Evolutionary conservation across 169 alveolate species (phyloP), one percentile per base, ranked within the genome.

Genomic region (Plasmodium malariae): DNA sequence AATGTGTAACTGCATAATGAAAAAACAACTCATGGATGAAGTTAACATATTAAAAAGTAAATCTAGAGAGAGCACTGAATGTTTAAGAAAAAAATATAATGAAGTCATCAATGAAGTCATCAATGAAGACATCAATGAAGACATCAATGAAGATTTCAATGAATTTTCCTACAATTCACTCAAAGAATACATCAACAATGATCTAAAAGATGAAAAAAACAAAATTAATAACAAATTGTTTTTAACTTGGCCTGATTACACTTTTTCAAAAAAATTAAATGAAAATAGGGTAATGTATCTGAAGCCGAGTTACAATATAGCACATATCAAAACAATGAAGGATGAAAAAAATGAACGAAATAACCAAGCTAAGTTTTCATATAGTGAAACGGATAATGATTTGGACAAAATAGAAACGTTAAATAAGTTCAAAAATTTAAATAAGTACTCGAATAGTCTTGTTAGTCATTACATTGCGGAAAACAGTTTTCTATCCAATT

Each of bases 141-240:
- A n/a, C n/a, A n/a, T n/a, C n/a, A n/a, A n/a, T n/a, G n/a, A 1
- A 45, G 14, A 59, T 59, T 7, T 21, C 19, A 54, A 28, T 59
- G 55, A 80, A 1, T 9, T 55, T n/a, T 54, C 90, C 6, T 80
- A 65, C 21, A 34, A 36, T 43, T 57, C 74, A 19, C 30, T 80
- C 19, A 67, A 51, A 3, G 45, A 63, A 57, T 80, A 80, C 45
- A 80, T 80, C 28, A 30, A 67, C 43, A 36, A 65, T 48, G 90
- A 80, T 24, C 14, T 68, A 76, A 40, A 65, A 26, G 11, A 24
- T 65, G 70, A 36, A 54, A 67, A 65, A 36, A 48, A 51, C 1
- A 63, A 36, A 72, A 51, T 9, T 14, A 57, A 51, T 26, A 49
- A n/a, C n/a, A n/a, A n/a, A n/a, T n/a, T n/a, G n/a, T n/a, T n/a